A percentile compares a stretch with the other conserved stretches of the same genome.
phyloP scores from a whole-genome alignment of 306 rosid species.

The Malus sylvestris region DNA sequence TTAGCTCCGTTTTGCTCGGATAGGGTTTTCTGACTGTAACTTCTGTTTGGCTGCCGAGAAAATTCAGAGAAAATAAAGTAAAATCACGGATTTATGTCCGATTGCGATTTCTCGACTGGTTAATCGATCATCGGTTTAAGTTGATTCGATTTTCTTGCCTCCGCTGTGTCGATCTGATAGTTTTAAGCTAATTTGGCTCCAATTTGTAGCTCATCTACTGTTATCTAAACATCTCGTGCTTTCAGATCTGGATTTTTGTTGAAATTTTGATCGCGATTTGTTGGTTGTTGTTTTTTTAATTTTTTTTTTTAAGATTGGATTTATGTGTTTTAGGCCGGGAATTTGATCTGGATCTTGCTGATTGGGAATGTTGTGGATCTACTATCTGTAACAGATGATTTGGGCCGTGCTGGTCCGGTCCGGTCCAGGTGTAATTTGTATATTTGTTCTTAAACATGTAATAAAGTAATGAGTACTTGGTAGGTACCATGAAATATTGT shows the following conservation, averaged over 20 bases:
- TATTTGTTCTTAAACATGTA: background rate
- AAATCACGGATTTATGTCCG: background rate
- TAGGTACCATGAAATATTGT: background rate
- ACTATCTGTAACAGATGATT: background rate
- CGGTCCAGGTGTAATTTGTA: background rate
- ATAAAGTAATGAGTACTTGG: background rate
- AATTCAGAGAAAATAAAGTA: background rate
- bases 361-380: conserved; percentile 5
- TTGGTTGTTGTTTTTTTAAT: too few relatives aligned
- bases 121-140: background rate
- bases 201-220: background rate
- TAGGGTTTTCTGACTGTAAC: background rate
- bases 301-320: too few relatives aligned
- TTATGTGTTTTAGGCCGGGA: background rate
- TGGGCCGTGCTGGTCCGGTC: background rate
- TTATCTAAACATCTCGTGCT: background rate
- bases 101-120: background rate
- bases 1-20: background rate
- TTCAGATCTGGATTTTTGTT: conserved; percentile 6
- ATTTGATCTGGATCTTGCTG: background rate
- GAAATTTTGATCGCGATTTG: background rate
- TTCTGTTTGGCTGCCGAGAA: background rate
- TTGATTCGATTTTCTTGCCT: background rate
- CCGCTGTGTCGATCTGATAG: conserved; percentile 1
- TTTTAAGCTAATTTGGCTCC: background rate